A percentile compares a stretch with the other conserved stretches of the same genome.
These are phyloP conservation scores for Annulohypoxylon nitens DNA, from an alignment of 495 filamentous ascomycete species.

Conservation along the genomic window DNA sequence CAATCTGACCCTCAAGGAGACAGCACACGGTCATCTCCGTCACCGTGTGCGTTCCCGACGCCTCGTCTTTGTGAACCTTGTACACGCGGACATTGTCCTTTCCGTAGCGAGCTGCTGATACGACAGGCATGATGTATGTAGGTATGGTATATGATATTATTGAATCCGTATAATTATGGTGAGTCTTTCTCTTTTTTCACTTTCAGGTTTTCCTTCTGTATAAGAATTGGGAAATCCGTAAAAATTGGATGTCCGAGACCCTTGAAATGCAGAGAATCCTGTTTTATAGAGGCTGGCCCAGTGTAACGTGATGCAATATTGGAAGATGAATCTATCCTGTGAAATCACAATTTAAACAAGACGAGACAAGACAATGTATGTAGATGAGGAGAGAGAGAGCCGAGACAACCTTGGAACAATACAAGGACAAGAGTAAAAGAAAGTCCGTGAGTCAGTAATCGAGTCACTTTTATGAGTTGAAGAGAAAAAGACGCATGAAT, in stretches of 20 bases:
- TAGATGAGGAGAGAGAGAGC: conserved; percentile 13
- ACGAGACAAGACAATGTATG: conserved; percentile 21
- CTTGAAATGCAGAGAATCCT: conserved; percentile 22
- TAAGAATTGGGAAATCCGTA: conserved; percentile 17
- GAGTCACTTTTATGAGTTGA: conserved; percentile 28
- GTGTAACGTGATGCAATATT: conserved; percentile 40
- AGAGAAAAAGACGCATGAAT: conserved; percentile 31
- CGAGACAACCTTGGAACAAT: neutral
- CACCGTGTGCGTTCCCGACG: conserved; percentile 82
- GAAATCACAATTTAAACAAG: conserved; percentile 33
- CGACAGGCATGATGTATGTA: conserved; percentile 63
- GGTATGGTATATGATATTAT: conserved; percentile 1
- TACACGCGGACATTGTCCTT: conserved; percentile 99
- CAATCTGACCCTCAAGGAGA: conserved; percentile 90
- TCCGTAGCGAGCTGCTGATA: conserved; percentile 85
- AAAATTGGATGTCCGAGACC: conserved; percentile 16
- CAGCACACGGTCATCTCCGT: conserved; percentile 95
- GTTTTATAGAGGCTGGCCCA: conserved; percentile 27
- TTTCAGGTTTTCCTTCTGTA: conserved; percentile 7
- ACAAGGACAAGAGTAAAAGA: conserved; percentile 1
- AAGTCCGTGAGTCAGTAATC: conserved; percentile 20
- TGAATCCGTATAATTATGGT: neutral
- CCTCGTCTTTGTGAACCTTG: conserved; percentile 86
- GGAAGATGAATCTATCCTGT: conserved; percentile 37
- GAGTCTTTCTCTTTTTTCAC: conserved; percentile 3